phyloP scores from a whole-genome alignment of 306 rosid genomes.

The Sophora flavescens region DNA sequence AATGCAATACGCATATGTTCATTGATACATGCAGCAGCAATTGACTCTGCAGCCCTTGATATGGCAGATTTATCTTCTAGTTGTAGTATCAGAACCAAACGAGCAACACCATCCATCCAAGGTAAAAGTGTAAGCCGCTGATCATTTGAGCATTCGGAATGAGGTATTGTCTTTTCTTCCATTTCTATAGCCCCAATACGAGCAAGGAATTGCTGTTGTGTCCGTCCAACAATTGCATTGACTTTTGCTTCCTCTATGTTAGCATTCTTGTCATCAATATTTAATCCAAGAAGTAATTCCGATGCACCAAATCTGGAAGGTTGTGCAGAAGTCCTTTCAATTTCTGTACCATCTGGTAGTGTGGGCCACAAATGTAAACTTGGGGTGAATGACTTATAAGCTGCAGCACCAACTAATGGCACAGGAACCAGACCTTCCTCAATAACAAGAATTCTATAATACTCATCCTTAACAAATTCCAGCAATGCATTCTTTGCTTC shows the following conservation, averaged over 20 bases:
- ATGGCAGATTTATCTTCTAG: constrained; percentile 72
- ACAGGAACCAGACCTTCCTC: constrained; percentile 95
- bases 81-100: constrained; percentile 77
- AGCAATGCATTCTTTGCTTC: constrained; percentile 88
- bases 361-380: constrained; percentile 67
- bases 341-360: constrained; percentile 85
- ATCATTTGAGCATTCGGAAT: constrained; percentile 54
- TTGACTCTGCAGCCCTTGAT: constrained; percentile 70
- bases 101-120: constrained; percentile 91
- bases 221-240: constrained; percentile 74
- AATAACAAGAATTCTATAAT: constrained; percentile 74
- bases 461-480: constrained; percentile 76
- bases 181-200: constrained; percentile 81
- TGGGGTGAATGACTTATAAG: constrained; percentile 81
- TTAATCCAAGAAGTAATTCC: constrained; percentile 81
- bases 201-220: constrained; percentile 84
- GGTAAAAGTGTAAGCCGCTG: constrained; percentile 69
- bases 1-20: constrained; percentile 84
- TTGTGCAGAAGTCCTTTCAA: constrained; percentile 63
- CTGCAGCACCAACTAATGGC: constrained; percentile 79
- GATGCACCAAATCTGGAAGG: constrained; percentile 88
- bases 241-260: constrained; percentile 74
- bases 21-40: constrained; percentile 80
- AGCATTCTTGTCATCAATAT: constrained; percentile 60
- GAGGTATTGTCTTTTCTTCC: constrained; percentile 54